Evolutionary conservation across 129 eudicot genomes (phyloP).

Genomic region (Saussurea involucrata): DNA sequence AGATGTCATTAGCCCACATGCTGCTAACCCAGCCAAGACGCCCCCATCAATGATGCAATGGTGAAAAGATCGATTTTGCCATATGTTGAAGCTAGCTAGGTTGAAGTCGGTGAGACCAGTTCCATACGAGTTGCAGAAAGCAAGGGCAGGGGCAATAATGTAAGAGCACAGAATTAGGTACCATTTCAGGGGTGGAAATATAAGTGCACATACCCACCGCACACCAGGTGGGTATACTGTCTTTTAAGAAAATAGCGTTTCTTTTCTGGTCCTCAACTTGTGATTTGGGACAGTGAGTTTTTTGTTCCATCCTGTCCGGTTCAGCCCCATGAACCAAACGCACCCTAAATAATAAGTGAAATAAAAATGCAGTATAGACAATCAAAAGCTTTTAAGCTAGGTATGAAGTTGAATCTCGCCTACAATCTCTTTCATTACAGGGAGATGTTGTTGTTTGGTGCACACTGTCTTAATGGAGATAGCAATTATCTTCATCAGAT

Average conservation of each 20-base stretch:
- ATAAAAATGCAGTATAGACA: no score
- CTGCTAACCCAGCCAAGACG: constrained; percentile 82
- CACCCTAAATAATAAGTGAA: not conserved
- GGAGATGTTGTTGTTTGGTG: constrained; percentile 45
- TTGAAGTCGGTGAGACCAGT: constrained; percentile 95
- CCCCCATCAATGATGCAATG: constrained; percentile 79
- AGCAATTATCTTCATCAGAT: constrained; percentile 60
- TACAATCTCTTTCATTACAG: constrained; percentile 36
- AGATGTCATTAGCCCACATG: constrained; percentile 91
- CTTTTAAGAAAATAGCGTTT: constrained; percentile 66
- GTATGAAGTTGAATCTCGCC: constrained; percentile 34
- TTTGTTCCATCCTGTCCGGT: no score
- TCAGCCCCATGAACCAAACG: no score
- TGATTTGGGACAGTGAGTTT: constrained; percentile 30
- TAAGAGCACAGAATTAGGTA: constrained; percentile 76
- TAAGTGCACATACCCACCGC: constrained; percentile 79
- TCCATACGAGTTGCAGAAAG: constrained; percentile 95
- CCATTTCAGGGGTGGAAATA: constrained; percentile 91
- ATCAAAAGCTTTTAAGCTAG: no score
- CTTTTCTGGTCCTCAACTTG: constrained; percentile 47
- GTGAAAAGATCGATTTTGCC: constrained; percentile 89
- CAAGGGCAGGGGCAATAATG: constrained; percentile 84
- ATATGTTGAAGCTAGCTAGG: constrained; percentile 78
- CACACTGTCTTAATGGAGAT: constrained; percentile 53
- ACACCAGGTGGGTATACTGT: constrained; percentile 70